These are phyloP conservation scores for Aeschynomene evenia DNA, from an alignment of 306 rosid species.

Conservation along the genomic window DNA sequence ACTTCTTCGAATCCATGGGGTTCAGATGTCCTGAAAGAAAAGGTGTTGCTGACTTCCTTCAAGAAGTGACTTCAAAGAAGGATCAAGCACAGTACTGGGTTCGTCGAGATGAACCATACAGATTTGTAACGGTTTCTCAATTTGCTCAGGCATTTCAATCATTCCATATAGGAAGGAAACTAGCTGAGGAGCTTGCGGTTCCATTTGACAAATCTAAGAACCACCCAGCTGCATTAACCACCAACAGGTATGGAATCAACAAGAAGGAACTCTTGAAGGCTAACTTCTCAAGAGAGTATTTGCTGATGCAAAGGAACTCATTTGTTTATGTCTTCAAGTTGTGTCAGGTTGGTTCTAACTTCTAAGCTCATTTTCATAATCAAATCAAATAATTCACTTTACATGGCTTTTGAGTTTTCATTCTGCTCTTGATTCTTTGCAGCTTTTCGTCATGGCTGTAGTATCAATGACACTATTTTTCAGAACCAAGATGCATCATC, in stretches of 20 bases:
- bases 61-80: constrained; percentile 58
- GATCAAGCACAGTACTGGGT: constrained; percentile 56
- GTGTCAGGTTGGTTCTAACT: constrained; percentile 29
- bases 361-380: not conserved
- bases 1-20: constrained; percentile 49
- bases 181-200: constrained; percentile 35
- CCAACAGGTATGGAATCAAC: constrained; percentile 33
- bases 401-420: not conserved
- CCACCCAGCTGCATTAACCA: constrained; percentile 52
- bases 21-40: constrained; percentile 55
- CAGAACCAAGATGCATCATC: constrained; percentile 62
- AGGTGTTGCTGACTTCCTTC: constrained; percentile 56
- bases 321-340: constrained; percentile 45
- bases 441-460: constrained; percentile 50
- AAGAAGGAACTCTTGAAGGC: constrained; percentile 47
- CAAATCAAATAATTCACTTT: not conserved
- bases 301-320: constrained; percentile 50
- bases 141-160: constrained; percentile 47
- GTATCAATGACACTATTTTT: constrained; percentile 54
- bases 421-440: constrained; percentile 12
- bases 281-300: constrained; percentile 41
- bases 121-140: constrained; percentile 40
- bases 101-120: constrained; percentile 38
- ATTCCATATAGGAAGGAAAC: constrained; percentile 40
- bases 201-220: constrained; percentile 44